Evolutionary conservation across 2,329 filamentous ascomycete genomes (phyloP), one percentile per base, ranked within the genome.

Genomic region (Colletotrichum eleusines): DNA sequence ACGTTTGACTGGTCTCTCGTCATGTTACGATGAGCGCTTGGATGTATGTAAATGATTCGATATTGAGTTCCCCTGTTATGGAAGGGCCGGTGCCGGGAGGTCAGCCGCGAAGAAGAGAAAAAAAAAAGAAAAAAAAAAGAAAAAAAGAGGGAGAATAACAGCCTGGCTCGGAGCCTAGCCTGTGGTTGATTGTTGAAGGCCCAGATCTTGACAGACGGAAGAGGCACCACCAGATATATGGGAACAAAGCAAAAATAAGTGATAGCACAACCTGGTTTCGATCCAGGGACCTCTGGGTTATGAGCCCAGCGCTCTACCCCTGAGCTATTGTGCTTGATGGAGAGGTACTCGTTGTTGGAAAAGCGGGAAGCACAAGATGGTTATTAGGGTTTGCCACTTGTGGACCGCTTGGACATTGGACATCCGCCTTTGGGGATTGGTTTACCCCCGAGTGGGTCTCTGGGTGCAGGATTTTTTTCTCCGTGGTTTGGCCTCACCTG

Each of bases 221-320:
- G 18, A n/a, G 4, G 2, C 35, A 38, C 11, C 12, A 12, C 2
- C 35, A 18, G 23, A 1, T 3, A 0, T 2, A 1, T 4, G 8
- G 26, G 0, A 1, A 23, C 20, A 50, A 48, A 28, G 18, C 2
- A 3, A 62, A 42, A 53, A 40, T 5, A 4, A 16, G 9, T 14
- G 35, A 18, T 63, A 68, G 65, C 65, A 67, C 65, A 68, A 64
- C 65, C 51, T 64, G 65, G 65, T 68, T 67, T 67, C 65, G 65
- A 67, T 67, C 65, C 65, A 63, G 59, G 65, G 65, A 63, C 65
- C 65, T 67, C 65, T 67, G 65, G 66, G 66, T 68, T 68, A 68
- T 68, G 66, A 68, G 66, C 66, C 66, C 66, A 68, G 66, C 66
- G 66, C 66, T 68, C 66, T 68, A 65, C 66, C 66, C 66, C 66